Evolutionary conservation across 179 eudicot species (phyloP).

Genomic region (Nepenthes alata): DNA sequence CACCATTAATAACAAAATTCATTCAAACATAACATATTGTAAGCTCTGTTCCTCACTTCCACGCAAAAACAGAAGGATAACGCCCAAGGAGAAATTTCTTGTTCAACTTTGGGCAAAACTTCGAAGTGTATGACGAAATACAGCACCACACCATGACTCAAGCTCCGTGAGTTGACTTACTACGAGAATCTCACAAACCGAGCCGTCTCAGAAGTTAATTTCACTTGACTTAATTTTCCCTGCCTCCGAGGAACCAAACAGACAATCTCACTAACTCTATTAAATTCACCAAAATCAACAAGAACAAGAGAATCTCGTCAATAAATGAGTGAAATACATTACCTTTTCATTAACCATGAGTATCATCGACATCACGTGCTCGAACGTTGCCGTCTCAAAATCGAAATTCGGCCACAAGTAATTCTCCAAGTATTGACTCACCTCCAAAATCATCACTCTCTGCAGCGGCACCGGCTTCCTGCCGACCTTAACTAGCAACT

Average conservation of each 20-base stretch:
- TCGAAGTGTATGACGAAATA: too few species aligned
- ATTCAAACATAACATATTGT: too few species aligned
- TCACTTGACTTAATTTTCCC: too few species aligned
- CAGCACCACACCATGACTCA: too few species aligned
- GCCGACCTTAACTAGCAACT: constrained; percentile 39
- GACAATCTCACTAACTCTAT: neutral
- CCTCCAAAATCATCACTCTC: constrained; percentile 89
- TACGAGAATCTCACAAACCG: too few species aligned
- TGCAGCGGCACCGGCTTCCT: constrained; percentile 69
- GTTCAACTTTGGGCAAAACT: too few species aligned
- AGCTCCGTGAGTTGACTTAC: too few species aligned
- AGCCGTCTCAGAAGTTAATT: too few species aligned
- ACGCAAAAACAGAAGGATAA: too few species aligned
- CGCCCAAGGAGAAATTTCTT: too few species aligned
- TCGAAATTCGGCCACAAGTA: constrained; percentile 80
- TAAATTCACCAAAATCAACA: neutral
- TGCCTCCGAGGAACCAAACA: neutral
- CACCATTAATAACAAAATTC: too few species aligned
- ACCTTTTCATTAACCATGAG: constrained; percentile 98
- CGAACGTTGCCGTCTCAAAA: constrained; percentile 46
- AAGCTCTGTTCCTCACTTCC: too few species aligned
- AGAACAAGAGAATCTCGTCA: neutral
- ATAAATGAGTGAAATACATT: neutral
- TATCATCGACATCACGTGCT: constrained; percentile 90
- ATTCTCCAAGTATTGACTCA: constrained; percentile 94